Evolutionary conservation across 2,329 filamentous ascomycete species (phyloP), one percentile per base, ranked within the genome.

Genomic region (Graphilbum sp.): DNA sequence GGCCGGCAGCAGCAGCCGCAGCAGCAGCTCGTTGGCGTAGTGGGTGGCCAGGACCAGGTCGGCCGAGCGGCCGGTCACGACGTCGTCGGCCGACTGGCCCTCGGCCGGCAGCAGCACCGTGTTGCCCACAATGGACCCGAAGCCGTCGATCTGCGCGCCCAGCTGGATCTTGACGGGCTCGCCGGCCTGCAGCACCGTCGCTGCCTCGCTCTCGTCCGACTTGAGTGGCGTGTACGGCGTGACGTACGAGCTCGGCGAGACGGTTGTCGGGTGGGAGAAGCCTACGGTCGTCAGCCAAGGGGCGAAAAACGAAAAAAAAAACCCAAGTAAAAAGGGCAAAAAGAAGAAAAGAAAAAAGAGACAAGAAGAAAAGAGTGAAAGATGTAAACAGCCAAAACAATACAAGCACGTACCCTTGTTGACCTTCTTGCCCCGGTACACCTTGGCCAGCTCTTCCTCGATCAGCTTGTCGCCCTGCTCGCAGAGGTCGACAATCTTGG

Each of bases 351-450:
- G 17, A 21, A 23, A 34, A 34, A 4, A 34, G 12, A 27, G 10
- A 29, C 9, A 34, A 16, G 20, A 19, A 36, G 8, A 15, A 30
- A 36, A 18, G 12, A 18, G 15, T 24, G 17, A 33, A 33, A 20
- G 7, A 33, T 23, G 7, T n/a, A n/a, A 16, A 16, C 12, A 16
- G 8, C 2, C 20, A 18, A 24, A 24, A n/a, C n/a, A 24, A 34
- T n/a, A 21, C 19, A 5, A 31, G 9, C n/a, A 63, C 67, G 47
- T 54, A 83, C 82, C 90, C 72, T 98, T 98, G 58, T 66, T 60
- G 54, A 95, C 79, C 69, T 95, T 96, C 72, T 96, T 96, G 62
- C 87, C 88, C 60, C 93, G 87, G 74, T 90, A 98, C 54, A 98
- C 88, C 70, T 96, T 96, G 56, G 73, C 63, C 40, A 94, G 71